These are phyloP conservation scores for Agaricus sinodeliciosus DNA, from an alignment of 768 basidiomycete species.

Conservation along the genomic window DNA sequence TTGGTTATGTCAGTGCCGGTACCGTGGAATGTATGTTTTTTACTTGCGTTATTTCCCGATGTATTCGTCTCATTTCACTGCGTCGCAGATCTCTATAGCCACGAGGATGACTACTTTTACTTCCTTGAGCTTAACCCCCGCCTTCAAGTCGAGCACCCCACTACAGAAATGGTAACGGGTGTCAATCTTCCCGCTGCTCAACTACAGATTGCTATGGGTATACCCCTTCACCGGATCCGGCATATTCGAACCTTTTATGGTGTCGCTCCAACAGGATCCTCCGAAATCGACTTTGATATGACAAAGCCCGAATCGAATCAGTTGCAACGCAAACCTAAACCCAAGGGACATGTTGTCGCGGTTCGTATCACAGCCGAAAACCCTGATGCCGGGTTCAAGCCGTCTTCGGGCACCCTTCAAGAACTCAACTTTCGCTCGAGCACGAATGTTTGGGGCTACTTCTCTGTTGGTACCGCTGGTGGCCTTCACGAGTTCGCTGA, in stretches of 20 bases:
- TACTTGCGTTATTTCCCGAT: constrained; percentile 9
- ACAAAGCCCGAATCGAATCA: constrained; percentile 79
- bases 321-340: constrained; percentile 89
- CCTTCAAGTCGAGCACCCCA: constrained; percentile 99
- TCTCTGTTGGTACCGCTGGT: constrained; percentile 92
- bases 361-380: constrained; percentile 99
- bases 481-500: constrained; percentile 99
- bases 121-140: constrained; percentile 99
- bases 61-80: constrained; percentile 6
- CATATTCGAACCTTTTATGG: constrained; percentile 96
- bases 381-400: constrained; percentile 99
- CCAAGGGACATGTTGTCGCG: constrained; percentile 98
- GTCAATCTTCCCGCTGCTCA: constrained; percentile 98
- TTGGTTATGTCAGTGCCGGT: constrained; percentile 98
- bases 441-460: constrained; percentile 99
- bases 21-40: constrained; percentile 86
- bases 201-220: constrained; percentile 96
- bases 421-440: constrained; percentile 99
- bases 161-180: constrained; percentile 99
- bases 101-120: constrained; percentile 88
- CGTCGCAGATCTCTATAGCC: constrained; percentile 82
- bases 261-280: constrained; percentile 80
- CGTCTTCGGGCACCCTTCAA: constrained; percentile 93
- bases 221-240: constrained; percentile 90
- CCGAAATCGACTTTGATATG: constrained; percentile 97